Percentiles rank a stretch among this genome's conserved stretches.
Conservation (phyloP, 1,284 basidiomycete genomes). For the Sanghuangporus baumii region DNA sequence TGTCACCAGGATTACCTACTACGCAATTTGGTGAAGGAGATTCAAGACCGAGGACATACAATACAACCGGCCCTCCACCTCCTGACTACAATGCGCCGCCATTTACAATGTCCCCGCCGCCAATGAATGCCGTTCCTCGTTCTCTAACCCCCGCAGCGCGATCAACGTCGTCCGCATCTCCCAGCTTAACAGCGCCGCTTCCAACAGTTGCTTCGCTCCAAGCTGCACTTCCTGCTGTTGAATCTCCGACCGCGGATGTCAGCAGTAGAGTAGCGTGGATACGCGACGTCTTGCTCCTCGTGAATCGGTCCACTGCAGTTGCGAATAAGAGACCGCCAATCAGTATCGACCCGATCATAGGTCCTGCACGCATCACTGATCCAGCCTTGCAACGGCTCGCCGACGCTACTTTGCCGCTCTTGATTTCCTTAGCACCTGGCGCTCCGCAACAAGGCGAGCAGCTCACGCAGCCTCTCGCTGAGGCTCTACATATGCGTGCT, state of each 20-base stretch:
- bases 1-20: not conserved
- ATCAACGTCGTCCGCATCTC: conserved; percentile 27
- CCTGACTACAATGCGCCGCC: not conserved
- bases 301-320: conserved; percentile 47
- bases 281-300: conserved; percentile 73
- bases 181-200: conserved; percentile 58
- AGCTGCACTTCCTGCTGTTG: conserved; percentile 40
- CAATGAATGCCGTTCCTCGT: conserved; percentile 1
- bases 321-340: conserved; percentile 31
- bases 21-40: not conserved
- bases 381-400: conserved; percentile 55
- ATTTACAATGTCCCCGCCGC: not conserved
- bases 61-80: not conserved
- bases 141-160: conserved; percentile 25
- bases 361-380: conserved; percentile 56
- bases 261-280: conserved; percentile 66
- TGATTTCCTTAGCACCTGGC: conserved; percentile 47
- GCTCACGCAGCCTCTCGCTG: conserved; percentile 49
- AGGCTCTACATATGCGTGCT: conserved; percentile 73
- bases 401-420: conserved; percentile 58
- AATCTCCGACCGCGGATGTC: conserved; percentile 49
- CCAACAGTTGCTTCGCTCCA: conserved; percentile 53
- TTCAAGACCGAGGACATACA: not conserved
- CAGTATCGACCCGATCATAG: conserved; percentile 28
- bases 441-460: conserved; percentile 24